Percentiles rank a stretch among this genome's conserved stretches.
phyloP scores from a whole-genome alignment of 805 yeast genomes.

The Wickerhamia fluorescens region DNA sequence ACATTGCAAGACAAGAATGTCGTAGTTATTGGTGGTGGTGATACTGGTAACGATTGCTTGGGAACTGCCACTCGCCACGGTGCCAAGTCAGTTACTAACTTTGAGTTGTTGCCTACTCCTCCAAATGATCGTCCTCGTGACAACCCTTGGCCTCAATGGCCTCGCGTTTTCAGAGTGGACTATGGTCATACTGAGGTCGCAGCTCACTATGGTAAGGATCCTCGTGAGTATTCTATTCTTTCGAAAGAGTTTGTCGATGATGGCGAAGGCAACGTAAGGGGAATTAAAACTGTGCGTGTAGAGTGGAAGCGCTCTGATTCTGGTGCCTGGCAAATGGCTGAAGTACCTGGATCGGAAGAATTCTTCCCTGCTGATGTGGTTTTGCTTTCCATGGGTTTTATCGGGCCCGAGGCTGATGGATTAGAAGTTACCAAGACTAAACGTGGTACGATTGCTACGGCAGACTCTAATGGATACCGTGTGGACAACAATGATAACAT shows the following conservation, averaged over 20 bases:
- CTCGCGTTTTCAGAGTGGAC: constrained; percentile 94
- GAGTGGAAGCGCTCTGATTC: constrained; percentile 95
- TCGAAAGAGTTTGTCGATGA: constrained; percentile 95
- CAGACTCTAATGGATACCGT: constrained; percentile 56
- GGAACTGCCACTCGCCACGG: constrained; percentile 98
- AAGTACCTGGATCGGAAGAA: constrained; percentile 91
- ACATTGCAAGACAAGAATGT: constrained; percentile 80
- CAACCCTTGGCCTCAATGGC: constrained; percentile 99
- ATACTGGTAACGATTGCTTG: constrained; percentile 97
- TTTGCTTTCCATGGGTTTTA: constrained; percentile 91
- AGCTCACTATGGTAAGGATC: constrained; percentile 93
- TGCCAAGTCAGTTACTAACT: constrained; percentile 88
- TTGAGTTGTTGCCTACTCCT: constrained; percentile 91
- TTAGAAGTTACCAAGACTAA: constrained; percentile 62
- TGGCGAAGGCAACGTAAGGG: constrained; percentile 90
- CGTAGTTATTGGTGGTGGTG: constrained; percentile 99
- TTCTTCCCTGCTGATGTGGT: constrained; percentile 93
- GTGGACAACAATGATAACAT: constrained; percentile 58
- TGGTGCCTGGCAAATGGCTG: constrained; percentile 99
- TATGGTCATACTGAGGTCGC: constrained; percentile 96
- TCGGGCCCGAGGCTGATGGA: constrained; percentile 88
- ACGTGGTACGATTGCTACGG: constrained; percentile 77
- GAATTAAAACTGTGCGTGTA: constrained; percentile 92
- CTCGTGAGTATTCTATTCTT: constrained; percentile 91
- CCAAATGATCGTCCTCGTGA: constrained; percentile 80